These are phyloP conservation scores for Phytophthora nicotianae DNA, from an alignment of 352 stramenopile genomes.

Conservation along the genomic window DNA sequence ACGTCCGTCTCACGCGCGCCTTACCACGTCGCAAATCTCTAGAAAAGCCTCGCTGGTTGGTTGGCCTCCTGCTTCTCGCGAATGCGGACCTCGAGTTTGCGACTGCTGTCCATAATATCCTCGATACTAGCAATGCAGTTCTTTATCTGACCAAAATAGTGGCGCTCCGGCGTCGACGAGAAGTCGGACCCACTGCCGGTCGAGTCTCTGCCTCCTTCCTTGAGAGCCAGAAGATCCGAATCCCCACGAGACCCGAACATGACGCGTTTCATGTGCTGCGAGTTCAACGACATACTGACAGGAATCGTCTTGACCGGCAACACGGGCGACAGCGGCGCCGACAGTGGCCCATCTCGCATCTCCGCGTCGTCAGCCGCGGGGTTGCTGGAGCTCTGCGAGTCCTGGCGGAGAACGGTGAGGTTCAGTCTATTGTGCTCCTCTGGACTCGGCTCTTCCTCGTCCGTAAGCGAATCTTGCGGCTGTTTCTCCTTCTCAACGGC, in stretches of 20 bases:
- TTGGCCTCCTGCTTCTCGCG: conserved; percentile 26
- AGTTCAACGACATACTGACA: conserved; percentile 22
- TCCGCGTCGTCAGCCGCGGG: conserved; percentile 17
- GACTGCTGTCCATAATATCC: conserved; percentile 35
- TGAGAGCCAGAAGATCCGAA: conserved; percentile 14
- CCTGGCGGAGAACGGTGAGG: conserved; percentile 1
- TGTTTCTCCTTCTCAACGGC: conserved; percentile 15
- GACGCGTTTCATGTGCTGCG: conserved; percentile 30
- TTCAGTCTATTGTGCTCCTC: not conserved
- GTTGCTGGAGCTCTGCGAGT: conserved; percentile 19
- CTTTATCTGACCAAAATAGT: conserved; percentile 38
- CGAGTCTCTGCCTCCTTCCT: conserved; percentile 30
- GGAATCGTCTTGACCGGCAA: conserved; percentile 20
- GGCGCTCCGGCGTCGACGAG: conserved; percentile 30
- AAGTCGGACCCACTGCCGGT: conserved; percentile 29
- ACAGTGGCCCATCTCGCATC: conserved; percentile 14
- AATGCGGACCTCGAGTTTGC: conserved; percentile 28
- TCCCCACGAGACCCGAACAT: conserved; percentile 21
- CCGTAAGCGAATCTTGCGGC: conserved; percentile 19
- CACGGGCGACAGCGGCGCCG: conserved; percentile 12
- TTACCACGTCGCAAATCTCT: conserved; percentile 21
- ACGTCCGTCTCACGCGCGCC: conserved; percentile 3
- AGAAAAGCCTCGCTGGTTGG: not conserved
- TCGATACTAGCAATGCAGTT: conserved; percentile 37
- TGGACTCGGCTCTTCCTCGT: conserved; percentile 19